Conservation (phyloP, 225 moss, liverwort and hornwort genomes). For the Asterella californica region DNA sequence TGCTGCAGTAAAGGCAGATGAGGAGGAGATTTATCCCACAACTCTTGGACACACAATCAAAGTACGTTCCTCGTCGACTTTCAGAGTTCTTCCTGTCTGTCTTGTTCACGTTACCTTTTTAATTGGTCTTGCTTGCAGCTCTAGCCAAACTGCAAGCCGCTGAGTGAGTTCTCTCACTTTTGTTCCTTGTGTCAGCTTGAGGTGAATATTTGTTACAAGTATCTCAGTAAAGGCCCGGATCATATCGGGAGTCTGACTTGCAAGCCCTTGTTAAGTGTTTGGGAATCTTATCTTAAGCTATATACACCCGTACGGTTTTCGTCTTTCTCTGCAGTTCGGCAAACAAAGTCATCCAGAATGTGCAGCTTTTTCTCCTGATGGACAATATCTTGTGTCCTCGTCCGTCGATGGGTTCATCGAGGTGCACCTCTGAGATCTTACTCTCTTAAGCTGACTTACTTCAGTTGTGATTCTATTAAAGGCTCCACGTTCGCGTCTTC, state of each 20-base stretch:
- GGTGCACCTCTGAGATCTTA: slow-evolving; percentile 35
- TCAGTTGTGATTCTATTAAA: not conserved
- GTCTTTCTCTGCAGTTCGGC: slow-evolving; percentile 59
- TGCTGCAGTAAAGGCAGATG: slow-evolving; percentile 96
- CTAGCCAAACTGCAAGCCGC: not conserved
- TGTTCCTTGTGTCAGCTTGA: not conserved
- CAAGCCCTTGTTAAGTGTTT: not conserved
- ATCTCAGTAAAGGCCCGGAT: not conserved
- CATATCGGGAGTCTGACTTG: not conserved
- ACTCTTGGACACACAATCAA: slow-evolving; percentile 84
- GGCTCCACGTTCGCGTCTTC: not conserved
- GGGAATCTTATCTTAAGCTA: not conserved
- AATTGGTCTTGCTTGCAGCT: not conserved
- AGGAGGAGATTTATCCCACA: slow-evolving; percentile 90
- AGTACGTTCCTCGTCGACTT: slow-evolving; percentile 33
- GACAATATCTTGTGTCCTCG: slow-evolving; percentile 88
- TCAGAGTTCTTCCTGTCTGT: not conserved
- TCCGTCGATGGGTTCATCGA: slow-evolving; percentile 99
- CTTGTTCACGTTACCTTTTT: not conserved
- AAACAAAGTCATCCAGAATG: slow-evolving; percentile 99
- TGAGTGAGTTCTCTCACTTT: not conserved
- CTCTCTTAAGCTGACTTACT: not conserved
- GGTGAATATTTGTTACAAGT: not conserved
- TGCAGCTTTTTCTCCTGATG: slow-evolving; percentile 94
- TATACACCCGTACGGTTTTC: too few species aligned